These are phyloP conservation scores for Nasturtium officinale DNA, from an alignment of 345 rosid species.

Conservation along the genomic window DNA sequence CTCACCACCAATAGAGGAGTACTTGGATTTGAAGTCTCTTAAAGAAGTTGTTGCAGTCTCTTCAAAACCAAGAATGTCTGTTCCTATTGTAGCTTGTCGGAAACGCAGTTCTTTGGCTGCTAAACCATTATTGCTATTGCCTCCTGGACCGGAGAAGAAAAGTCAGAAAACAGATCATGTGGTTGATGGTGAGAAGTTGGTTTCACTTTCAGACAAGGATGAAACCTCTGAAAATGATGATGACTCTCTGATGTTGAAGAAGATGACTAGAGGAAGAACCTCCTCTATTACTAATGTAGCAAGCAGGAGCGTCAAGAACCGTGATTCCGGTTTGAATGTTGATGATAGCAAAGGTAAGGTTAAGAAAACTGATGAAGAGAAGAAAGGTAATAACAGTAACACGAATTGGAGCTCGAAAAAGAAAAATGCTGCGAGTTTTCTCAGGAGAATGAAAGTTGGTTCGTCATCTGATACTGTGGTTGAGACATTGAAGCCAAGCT, in stretches of 20 bases:
- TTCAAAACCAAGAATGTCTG: constrained; percentile 43
- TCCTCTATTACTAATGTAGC: background rate
- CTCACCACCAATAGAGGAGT: constrained; percentile 24
- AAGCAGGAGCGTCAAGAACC: background rate
- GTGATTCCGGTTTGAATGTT: constrained; percentile 10
- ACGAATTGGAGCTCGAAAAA: constrained; percentile 39
- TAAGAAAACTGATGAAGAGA: constrained; percentile 15
- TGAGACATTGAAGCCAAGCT: constrained; percentile 32
- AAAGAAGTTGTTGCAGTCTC: constrained; percentile 28
- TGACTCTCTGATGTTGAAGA: constrained; percentile 26
- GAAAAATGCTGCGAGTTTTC: constrained; percentile 48
- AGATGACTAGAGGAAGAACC: constrained; percentile 40
- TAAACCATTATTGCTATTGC: constrained; percentile 20
- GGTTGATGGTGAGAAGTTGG: constrained; percentile 37
- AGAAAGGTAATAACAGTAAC: constrained; percentile 4
- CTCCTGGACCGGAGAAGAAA: constrained; percentile 32
- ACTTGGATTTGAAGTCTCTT: background rate
- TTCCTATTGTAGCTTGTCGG: constrained; percentile 48
- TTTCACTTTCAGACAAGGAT: constrained; percentile 21
- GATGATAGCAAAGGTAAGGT: background rate
- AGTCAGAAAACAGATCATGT: constrained; percentile 26
- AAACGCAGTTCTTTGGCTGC: constrained; percentile 52
- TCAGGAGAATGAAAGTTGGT: constrained; percentile 48
- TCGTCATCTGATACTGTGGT: constrained; percentile 31
- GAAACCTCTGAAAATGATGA: constrained; percentile 37